Conservation (phyloP, 352 stramenopile species). For the Phytophthora uliginosa region DNA sequence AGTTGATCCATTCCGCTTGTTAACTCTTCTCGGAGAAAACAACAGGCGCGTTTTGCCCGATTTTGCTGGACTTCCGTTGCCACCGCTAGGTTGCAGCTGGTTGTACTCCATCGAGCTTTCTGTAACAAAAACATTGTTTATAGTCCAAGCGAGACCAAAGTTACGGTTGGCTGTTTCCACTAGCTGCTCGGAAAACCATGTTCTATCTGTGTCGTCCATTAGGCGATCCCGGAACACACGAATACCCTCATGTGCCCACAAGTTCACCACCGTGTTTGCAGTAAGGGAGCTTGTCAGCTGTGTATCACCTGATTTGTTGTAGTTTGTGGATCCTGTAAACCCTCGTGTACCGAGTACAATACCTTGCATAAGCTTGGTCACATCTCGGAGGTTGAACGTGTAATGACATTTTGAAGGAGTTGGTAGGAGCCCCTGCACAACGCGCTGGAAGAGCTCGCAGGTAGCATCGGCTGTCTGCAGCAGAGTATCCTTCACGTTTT, state of each 20-base stretch:
- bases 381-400: conserved; percentile 85
- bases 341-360: conserved; percentile 68
- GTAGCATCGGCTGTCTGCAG: conserved; percentile 67
- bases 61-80: conserved; percentile 14
- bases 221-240: conserved; percentile 95
- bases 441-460: conserved; percentile 65
- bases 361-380: conserved; percentile 85
- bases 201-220: conserved; percentile 82
- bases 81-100: not conserved
- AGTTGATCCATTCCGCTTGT: not conserved
- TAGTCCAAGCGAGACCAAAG: conserved; percentile 76
- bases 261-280: conserved; percentile 59
- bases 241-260: conserved; percentile 94
- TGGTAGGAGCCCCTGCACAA: conserved; percentile 67
- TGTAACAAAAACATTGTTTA: conserved; percentile 48
- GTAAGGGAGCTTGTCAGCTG: conserved; percentile 21
- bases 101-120: conserved; percentile 4
- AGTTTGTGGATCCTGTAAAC: conserved; percentile 16
- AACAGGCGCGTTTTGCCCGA: conserved; percentile 17
- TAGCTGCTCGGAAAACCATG: conserved; percentile 90
- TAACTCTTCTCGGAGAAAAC: conserved; percentile 32
- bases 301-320: conserved; percentile 14
- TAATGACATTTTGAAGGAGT: conserved; percentile 89
- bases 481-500: conserved; percentile 66
- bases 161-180: conserved; percentile 66